phyloP scores from a whole-genome alignment of 2,329 filamentous ascomycete species.

The Fusarium sp. region DNA sequence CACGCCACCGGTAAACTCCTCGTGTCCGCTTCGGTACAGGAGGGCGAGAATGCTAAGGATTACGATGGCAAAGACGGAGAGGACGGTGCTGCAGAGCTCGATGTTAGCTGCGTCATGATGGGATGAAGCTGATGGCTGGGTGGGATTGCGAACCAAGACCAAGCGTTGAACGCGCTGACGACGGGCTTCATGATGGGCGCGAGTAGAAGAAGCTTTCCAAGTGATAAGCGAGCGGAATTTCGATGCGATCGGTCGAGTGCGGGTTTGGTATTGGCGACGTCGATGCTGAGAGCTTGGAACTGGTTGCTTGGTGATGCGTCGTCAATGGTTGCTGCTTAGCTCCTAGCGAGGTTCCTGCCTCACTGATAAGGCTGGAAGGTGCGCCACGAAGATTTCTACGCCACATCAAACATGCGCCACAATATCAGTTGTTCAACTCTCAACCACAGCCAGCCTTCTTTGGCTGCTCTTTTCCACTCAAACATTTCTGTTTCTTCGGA shows the following conservation, averaged over 20 bases:
- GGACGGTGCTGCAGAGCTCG: conserved; percentile 74
- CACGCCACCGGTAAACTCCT: conserved; percentile 84
- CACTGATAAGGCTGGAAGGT: conserved; percentile 45
- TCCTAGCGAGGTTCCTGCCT: conserved; percentile 46
- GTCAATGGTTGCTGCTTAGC: conserved; percentile 37
- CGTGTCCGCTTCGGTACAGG: conserved; percentile 85
- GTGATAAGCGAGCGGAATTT: not conserved
- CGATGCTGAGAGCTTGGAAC: conserved; percentile 41
- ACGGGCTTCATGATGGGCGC: conserved; percentile 88
- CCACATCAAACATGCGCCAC: conserved; percentile 27
- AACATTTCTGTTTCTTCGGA: not conserved
- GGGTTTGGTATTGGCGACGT: conserved; percentile 32
- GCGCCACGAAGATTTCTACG: conserved; percentile 31
- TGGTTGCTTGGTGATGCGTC: conserved; percentile 39
- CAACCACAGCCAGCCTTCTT: not conserved
- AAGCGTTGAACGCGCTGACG: conserved; percentile 92
- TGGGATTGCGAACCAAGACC: conserved; percentile 82
- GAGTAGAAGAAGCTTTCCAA: not conserved
- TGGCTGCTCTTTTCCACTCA: not conserved
- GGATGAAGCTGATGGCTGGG: conserved; percentile 17
- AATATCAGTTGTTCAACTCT: not conserved
- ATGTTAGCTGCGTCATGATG: conserved; percentile 46
- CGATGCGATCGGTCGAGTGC: conserved; percentile 12
- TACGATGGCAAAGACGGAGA: conserved; percentile 77
- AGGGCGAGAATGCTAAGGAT: conserved; percentile 76